These are phyloP conservation scores for Lachancea thermotolerans DNA, from an alignment of 805 yeast species.

Conservation along the genomic window DNA sequence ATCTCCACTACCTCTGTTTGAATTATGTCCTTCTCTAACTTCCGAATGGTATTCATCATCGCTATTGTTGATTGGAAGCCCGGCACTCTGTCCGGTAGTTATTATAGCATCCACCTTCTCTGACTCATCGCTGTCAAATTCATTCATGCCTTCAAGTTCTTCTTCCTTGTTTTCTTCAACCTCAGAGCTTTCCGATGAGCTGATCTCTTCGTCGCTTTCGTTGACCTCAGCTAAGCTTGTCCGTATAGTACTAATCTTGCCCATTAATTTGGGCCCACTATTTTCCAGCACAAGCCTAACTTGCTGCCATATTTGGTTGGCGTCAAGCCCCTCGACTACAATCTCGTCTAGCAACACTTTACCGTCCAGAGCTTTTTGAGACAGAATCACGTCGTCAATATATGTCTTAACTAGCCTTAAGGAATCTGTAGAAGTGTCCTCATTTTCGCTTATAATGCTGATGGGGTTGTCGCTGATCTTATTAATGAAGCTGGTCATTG, in stretches of 20 bases:
- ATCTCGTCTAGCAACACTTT: constrained; percentile 63
- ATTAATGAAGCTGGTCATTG: constrained; percentile 18
- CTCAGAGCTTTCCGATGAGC: constrained; percentile 11
- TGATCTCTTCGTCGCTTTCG: constrained; percentile 7
- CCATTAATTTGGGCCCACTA: constrained; percentile 58
- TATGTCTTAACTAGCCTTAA: constrained; percentile 22
- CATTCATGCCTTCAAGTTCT: constrained; percentile 2
- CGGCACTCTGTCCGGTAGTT: no score
- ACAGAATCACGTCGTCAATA: constrained; percentile 23
- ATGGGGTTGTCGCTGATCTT: constrained; percentile 17
- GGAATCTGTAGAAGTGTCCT: constrained; percentile 14
- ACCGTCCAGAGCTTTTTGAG: constrained; percentile 14
- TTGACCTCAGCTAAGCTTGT: background rate
- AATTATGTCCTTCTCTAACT: no score
- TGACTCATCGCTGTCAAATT: no score
- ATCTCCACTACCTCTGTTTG: no score
- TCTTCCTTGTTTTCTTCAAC: constrained; percentile 20
- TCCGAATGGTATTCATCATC: no score
- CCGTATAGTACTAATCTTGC: constrained; percentile 47
- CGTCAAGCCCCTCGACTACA: constrained; percentile 77
- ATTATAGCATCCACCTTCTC: no score
- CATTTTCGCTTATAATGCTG: constrained; percentile 15
- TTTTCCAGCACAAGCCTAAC: constrained; percentile 78
- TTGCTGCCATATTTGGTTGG: constrained; percentile 92
- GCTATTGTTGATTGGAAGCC: no score